Evolutionary conservation across 2,329 filamentous ascomycete species (phyloP).

Genomic region (Blumeriella jaapii): DNA sequence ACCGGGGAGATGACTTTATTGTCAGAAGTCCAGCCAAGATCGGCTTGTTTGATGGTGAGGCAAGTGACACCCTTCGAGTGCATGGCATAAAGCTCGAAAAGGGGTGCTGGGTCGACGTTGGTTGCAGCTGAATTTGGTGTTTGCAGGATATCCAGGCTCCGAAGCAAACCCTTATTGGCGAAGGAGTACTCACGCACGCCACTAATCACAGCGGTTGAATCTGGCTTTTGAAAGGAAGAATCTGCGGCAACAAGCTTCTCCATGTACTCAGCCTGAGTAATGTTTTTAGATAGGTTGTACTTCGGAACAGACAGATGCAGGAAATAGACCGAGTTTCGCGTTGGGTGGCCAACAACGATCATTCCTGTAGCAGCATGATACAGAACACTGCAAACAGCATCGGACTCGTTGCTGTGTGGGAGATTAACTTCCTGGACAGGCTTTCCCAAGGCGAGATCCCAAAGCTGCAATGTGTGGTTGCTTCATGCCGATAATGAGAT

Average conservation of each 20-base stretch:
- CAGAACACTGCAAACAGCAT: conserved; percentile 93
- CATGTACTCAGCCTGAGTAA: conserved; percentile 84
- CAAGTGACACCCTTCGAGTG: conserved; percentile 96
- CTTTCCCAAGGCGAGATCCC: conserved; percentile 92
- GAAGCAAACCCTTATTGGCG: conserved; percentile 69
- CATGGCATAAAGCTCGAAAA: conserved; percentile 96
- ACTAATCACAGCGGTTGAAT: conserved; percentile 94
- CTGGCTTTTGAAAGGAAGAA: conserved; percentile 64
- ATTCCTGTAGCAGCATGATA: conserved; percentile 91
- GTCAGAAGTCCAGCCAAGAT: conserved; percentile 84
- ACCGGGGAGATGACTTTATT: conserved; percentile 75
- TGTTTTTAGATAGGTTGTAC: conserved; percentile 65
- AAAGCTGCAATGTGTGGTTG: conserved; percentile 97
- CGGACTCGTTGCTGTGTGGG: conserved; percentile 89
- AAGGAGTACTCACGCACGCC: conserved; percentile 94
- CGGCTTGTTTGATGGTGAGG: conserved; percentile 71
- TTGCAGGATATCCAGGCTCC: conserved; percentile 81
- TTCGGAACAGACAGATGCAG: conserved; percentile 88
- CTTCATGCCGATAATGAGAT: conserved; percentile 96
- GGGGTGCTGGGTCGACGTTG: conserved; percentile 51
- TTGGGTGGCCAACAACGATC: conserved; percentile 90
- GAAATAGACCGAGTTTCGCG: conserved; percentile 95
- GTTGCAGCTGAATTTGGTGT: conserved; percentile 53
- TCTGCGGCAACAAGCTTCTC: conserved; percentile 65
- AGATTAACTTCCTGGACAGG: conserved; percentile 95